These are phyloP conservation scores for Luffa acutangula DNA, from an alignment of 306 rosid genomes.

Conservation along the genomic window DNA sequence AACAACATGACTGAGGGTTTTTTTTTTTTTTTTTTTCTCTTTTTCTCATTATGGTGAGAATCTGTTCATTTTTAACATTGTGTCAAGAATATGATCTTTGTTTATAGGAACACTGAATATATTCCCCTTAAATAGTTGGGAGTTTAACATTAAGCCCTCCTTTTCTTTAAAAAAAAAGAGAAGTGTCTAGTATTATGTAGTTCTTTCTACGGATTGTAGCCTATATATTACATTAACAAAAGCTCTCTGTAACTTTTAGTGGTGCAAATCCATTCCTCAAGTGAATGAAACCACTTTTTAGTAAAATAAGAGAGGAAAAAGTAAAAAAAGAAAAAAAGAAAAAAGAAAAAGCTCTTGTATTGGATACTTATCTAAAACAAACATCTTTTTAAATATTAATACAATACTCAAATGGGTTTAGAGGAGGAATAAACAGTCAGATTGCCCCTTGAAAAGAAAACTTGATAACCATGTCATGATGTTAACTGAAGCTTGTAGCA, in stretches of 20 bases:
- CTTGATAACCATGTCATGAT: background rate
- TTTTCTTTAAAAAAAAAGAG: background rate
- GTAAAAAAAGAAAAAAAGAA: background rate
- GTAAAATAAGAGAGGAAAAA: background rate
- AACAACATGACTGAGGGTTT: background rate
- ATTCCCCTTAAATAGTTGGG: background rate
- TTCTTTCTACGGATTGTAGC: background rate
- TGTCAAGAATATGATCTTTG: background rate
- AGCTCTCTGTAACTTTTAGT: background rate
- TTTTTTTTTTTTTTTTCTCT: background rate
- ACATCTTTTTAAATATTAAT: background rate
- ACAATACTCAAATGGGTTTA: background rate
- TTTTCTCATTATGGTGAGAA: background rate
- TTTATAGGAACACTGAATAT: background rate
- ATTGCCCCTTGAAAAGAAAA: background rate
- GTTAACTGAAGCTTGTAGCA: background rate
- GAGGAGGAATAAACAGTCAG: background rate
- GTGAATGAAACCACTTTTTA: background rate
- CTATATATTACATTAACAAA: background rate
- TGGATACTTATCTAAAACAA: background rate
- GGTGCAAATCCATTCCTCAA: background rate
- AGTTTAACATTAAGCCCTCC: background rate
- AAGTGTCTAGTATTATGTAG: background rate
- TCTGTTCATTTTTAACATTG: background rate
- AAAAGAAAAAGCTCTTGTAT: background rate